A percentile compares a stretch with the other conserved stretches of the same genome.
phyloP scores from a whole-genome alignment of 768 basidiomycete genomes.

The Boletus patriciae region DNA sequence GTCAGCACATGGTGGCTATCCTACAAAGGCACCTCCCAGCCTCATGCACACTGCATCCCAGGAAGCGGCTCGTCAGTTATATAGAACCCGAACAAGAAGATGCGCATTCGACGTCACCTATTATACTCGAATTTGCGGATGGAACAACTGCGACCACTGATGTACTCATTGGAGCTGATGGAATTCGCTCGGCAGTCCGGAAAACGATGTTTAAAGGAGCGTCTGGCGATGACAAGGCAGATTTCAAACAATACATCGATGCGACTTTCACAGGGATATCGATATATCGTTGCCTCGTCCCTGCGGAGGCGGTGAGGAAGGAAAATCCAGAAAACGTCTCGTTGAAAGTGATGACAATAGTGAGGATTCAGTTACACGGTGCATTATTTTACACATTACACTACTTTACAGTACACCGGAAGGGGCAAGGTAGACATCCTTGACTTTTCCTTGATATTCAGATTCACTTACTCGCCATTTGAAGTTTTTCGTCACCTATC shows the following conservation, averaged over 20 bases:
- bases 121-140: slow-evolving; percentile 14
- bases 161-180: slow-evolving; percentile 48
- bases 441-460: background rate
- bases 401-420: slow-evolving; percentile 11
- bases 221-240: background rate
- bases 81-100: slow-evolving; percentile 19
- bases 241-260: slow-evolving; percentile 16
- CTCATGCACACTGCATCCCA: slow-evolving; percentile 16
- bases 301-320: slow-evolving; percentile 32
- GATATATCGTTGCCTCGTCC: slow-evolving; percentile 40
- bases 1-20: slow-evolving; percentile 21
- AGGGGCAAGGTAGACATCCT: slow-evolving; percentile 6
- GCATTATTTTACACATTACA: slow-evolving; percentile 6
- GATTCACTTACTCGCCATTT: background rate
- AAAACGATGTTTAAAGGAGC: slow-evolving; percentile 22
- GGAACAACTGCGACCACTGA: slow-evolving; percentile 33
- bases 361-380: slow-evolving; percentile 12
- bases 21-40: slow-evolving; percentile 20
- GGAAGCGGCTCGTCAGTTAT: slow-evolving; percentile 25
- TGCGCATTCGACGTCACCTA: slow-evolving; percentile 32
- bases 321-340: slow-evolving; percentile 23
- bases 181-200: slow-evolving; percentile 37
- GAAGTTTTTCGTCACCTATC: slow-evolving; percentile 43
- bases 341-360: slow-evolving; percentile 19
- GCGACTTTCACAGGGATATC: slow-evolving; percentile 44